Conservation (phyloP, 148 eudicot genomes). For the Vaccinium darrowii region DNA sequence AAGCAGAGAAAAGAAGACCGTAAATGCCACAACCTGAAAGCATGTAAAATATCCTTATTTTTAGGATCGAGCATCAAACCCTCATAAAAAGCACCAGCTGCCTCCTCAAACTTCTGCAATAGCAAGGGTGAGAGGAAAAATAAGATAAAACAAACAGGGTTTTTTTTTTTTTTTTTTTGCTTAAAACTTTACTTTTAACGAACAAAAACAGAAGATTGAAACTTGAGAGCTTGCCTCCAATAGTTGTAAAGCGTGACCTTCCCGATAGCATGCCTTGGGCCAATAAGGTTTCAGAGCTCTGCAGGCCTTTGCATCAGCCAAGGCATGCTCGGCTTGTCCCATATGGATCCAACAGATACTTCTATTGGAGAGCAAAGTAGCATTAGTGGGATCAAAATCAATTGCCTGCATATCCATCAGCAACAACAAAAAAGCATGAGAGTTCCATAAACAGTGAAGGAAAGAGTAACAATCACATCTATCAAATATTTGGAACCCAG, state of each 20-base stretch:
- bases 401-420: conserved; percentile 9
- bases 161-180: neutral
- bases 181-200: neutral
- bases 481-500: conserved; percentile 2
- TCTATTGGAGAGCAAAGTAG: conserved; percentile 77
- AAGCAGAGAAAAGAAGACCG: neutral
- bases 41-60: conserved; percentile 73
- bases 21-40: conserved; percentile 74
- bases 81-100: conserved; percentile 93
- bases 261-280: conserved; percentile 93
- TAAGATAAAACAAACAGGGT: neutral
- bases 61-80: conserved; percentile 88
- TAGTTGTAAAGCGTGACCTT: conserved; percentile 80
- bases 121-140: neutral
- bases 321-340: conserved; percentile 87
- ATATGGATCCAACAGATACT: conserved; percentile 89
- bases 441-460: neutral
- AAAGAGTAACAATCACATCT: neutral
- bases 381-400: conserved; percentile 83
- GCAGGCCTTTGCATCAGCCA: conserved; percentile 74
- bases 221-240: conserved; percentile 45
- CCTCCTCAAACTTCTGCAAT: conserved; percentile 86
- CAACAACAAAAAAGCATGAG: neutral
- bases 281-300: conserved; percentile 76
- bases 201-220: neutral